phyloP scores from a whole-genome alignment of 2,329 filamentous ascomycete species.

The Westerdykella aurantiaca region DNA sequence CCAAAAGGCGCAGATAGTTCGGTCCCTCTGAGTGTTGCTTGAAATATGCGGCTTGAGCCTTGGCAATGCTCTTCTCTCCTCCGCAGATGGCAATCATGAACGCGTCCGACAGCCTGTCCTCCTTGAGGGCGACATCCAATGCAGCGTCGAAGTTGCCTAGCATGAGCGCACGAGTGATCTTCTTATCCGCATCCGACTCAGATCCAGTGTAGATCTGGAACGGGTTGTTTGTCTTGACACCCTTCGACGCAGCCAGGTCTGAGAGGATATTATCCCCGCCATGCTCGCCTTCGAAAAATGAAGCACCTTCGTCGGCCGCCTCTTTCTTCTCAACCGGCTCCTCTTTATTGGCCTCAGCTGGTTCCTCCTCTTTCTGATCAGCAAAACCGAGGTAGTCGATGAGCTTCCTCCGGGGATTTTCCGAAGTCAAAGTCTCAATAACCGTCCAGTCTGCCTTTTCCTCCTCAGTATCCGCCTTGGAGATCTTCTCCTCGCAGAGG shows the following conservation, averaged over 20 bases:
- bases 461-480: constrained; percentile 71
- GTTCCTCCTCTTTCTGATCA: constrained; percentile 45
- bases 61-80: constrained; percentile 86
- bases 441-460: constrained; percentile 97
- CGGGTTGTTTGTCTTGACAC: constrained; percentile 85
- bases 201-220: constrained; percentile 82
- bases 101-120: constrained; percentile 87
- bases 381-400: constrained; percentile 86
- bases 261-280: constrained; percentile 79
- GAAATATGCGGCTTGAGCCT: constrained; percentile 87
- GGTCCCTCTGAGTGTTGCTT: constrained; percentile 74
- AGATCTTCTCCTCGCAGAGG: constrained; percentile 75
- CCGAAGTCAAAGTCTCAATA: constrained; percentile 78
- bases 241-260: constrained; percentile 79
- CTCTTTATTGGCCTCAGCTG: constrained; percentile 38
- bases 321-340: constrained; percentile 42
- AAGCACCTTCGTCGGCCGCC: constrained; percentile 49
- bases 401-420: constrained; percentile 79
- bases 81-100: constrained; percentile 98
- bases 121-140: constrained; percentile 79
- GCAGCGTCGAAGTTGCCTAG: constrained; percentile 87
- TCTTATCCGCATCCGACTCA: constrained; percentile 79
- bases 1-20: constrained; percentile 85
- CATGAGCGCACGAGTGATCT: constrained; percentile 81
- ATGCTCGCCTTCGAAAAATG: constrained; percentile 70